Evolutionary conservation across 2,329 filamentous ascomycete genomes (phyloP), one percentile per base, ranked within the genome.

Genomic region (Monosporascus sp.): DNA sequence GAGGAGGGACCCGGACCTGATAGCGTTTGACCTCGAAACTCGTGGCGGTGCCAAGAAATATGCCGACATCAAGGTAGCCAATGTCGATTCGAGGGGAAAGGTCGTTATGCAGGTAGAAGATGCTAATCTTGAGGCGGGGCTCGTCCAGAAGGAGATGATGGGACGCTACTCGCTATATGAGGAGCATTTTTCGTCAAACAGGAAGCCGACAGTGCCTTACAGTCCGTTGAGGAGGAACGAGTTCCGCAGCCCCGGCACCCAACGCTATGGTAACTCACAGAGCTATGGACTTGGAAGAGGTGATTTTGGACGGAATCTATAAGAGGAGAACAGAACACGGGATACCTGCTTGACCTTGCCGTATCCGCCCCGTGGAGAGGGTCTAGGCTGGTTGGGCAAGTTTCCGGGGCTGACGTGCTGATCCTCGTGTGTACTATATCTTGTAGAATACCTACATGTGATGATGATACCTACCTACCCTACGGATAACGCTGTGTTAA

Each of bases 11-110:
- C 57, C 65, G 17, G 70, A 70, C 42, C 67, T 79, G 38, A 61
- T 62, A 44, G 62, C 69, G 31, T 69, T 82, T 39, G 77, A 83
- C 55, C 74, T 76, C 4, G 66, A 67, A 8, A 70, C 74, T 3
- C 60, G 60, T 31, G 82, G 82, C 52, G 82, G 82, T 37, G 69
- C 74, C 55, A 85, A 84, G 72, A 59, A 78, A 6, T 82, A 75
- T 62, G 72, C 81, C 39, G 71, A 75, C 51, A 69, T 78, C 3
- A 56, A 65, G 22, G 67, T 65, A 8, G 77, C 77, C 37, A 70
- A 65, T 54, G 62, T 81, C 48, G 75, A 80, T 62, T 73, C 80
- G 2, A 71, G 68, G 48, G 82, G 82, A 54, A 76, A 69, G 58
- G 66, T 84, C 14, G 59, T 72, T 6, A 54, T 83, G 41, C 64